phyloP scores from a whole-genome alignment of 2,329 filamentous ascomycete genomes.

The Sclerotiophoma versabilis region DNA sequence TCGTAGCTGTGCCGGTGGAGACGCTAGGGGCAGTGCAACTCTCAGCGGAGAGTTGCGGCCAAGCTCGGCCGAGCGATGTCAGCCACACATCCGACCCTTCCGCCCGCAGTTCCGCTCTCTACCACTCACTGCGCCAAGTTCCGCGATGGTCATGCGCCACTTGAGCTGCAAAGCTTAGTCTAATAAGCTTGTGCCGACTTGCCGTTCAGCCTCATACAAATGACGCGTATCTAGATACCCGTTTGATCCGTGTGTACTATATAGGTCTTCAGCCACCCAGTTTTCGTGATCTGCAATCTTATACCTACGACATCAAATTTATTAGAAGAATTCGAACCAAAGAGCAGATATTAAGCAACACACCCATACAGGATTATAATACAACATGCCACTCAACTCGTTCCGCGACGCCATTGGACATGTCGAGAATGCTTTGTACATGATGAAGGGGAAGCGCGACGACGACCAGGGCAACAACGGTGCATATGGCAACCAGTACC shows the following conservation, averaged over 20 bases:
- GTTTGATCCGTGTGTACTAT: constrained; percentile 9
- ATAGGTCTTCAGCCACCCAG: not conserved
- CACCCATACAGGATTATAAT: not conserved
- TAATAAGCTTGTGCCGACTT: constrained; percentile 14
- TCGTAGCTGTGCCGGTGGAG: not conserved
- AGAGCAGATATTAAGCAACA: not conserved
- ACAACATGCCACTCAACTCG: constrained; percentile 11
- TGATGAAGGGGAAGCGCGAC: constrained; percentile 13
- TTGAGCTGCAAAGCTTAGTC: constrained; percentile 6
- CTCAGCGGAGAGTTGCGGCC: constrained; percentile 2
- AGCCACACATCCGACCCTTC: constrained; percentile 14
- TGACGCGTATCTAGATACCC: constrained; percentile 8
- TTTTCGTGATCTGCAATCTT: not conserved
- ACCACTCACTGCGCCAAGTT: constrained; percentile 17
- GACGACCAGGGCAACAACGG: not conserved
- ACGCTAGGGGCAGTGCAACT: not conserved
- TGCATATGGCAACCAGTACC: constrained; percentile 13
- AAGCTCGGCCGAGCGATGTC: constrained; percentile 7
- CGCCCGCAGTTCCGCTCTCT: constrained; percentile 14
- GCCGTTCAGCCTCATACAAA: not conserved
- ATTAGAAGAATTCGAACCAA: not conserved
- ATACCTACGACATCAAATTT: not conserved
- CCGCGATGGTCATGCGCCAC: constrained; percentile 9
- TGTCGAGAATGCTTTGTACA: constrained; percentile 17
- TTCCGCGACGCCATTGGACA: constrained; percentile 16